phyloP scores from a whole-genome alignment of 2,329 filamentous ascomycete genomes.

The Hirsutella minnesotensis region DNA sequence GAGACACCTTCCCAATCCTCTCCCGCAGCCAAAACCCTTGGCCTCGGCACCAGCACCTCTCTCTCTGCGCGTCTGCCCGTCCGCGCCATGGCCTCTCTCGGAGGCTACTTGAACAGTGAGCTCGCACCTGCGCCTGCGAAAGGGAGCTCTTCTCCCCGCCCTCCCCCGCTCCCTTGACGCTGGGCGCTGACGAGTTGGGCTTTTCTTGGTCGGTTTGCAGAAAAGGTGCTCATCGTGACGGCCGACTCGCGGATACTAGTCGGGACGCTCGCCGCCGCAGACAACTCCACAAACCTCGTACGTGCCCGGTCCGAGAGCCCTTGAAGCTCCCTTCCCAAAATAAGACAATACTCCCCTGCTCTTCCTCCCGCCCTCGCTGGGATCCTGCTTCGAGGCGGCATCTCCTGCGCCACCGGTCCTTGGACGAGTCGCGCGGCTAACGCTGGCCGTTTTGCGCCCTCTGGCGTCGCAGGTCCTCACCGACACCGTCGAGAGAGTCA shows the following conservation, averaged over 20 bases:
- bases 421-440: no score
- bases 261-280: conserved; percentile 73
- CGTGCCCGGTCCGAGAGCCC: no score
- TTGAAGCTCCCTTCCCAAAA: background rate
- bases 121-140: background rate
- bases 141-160: no score
- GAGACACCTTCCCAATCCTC: no score
- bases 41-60: no score
- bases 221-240: conserved; percentile 85
- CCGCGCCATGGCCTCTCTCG: conserved; percentile 28
- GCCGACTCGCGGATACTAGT: conserved; percentile 80
- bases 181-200: background rate
- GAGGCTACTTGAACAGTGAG: conserved; percentile 32
- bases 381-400: no score
- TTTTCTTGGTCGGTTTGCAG: conserved; percentile 31
- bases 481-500: conserved; percentile 78
- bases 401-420: no score
- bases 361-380: no score
- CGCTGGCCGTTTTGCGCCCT: background rate
- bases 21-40: no score
- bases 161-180: no score
- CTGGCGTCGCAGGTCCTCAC: conserved; percentile 52
- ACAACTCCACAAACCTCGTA: conserved; percentile 80
- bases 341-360: no score
- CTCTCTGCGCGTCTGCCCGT: no score